A percentile compares a stretch with the other conserved stretches of the same genome.
These are phyloP conservation scores for Aspergillus amoenus DNA, from an alignment of 2,329 filamentous ascomycete genomes.

Conservation along the genomic window DNA sequence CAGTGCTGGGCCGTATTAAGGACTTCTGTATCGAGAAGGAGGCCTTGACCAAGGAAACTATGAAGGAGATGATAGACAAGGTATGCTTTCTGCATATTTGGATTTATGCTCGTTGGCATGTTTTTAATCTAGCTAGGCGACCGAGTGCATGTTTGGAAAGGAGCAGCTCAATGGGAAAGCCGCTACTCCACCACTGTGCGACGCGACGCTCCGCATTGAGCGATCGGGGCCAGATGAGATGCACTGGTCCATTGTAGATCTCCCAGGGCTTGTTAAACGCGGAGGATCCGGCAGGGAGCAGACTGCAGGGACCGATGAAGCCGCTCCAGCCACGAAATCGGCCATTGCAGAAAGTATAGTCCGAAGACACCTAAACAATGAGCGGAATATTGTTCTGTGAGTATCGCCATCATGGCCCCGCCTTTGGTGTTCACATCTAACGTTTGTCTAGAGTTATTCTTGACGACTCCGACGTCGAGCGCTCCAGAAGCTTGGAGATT, in stretches of 20 bases:
- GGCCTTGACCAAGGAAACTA: background rate
- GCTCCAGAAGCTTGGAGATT: conserved; percentile 12
- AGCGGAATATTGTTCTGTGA: conserved; percentile 8
- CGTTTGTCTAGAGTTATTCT: conserved; percentile 8
- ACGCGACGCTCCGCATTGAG: conserved; percentile 52
- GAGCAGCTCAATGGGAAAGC: background rate
- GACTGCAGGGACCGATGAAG: background rate
- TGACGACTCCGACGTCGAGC: conserved; percentile 17
- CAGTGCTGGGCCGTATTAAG: background rate
- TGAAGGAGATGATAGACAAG: conserved; percentile 4
- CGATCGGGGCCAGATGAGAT: conserved; percentile 60
- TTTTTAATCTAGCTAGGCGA: background rate
- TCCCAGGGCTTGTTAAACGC: conserved; percentile 57
- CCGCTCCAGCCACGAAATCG: background rate
- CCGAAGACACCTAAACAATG: background rate
- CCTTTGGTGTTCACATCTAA: background rate
- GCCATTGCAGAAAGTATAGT: background rate
- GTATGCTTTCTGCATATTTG: background rate
- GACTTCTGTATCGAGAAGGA: background rate
- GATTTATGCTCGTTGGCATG: background rate
- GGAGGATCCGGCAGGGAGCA: background rate
- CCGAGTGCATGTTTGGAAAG: background rate
- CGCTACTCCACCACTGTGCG: background rate
- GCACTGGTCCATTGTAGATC: conserved; percentile 61
- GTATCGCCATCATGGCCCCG: background rate